Evolutionary conservation across 805 yeast species (phyloP), one percentile per base, ranked within the genome.

Genomic region (Yamadazyma olivae): DNA sequence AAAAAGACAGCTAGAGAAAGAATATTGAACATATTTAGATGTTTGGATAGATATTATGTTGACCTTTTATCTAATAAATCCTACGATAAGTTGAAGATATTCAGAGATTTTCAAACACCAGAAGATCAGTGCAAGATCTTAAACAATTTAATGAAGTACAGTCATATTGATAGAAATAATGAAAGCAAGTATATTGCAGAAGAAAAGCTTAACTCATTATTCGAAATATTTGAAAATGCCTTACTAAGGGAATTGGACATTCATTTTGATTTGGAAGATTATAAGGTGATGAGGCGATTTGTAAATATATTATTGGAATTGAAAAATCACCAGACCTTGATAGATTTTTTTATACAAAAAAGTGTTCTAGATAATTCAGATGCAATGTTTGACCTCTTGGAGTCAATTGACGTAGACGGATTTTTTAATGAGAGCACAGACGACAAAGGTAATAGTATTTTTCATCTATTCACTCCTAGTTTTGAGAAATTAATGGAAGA

Each of bases 181-280:
- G 61, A 42, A 28, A 50, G 56, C 12, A 48, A 59, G 47, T 51
- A 39, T 38, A 37, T 43, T 32, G 61, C 49, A 41, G 63, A 52
- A 46, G 68, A 53, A 48, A 71, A 76, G 40, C 57, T 83, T 31
- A 71, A 69, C 24, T 68, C 83, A 3, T 64, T 81, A 9, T 55
- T 78, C 25, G 91, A 83, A 49, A 64, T 85, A 14, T 85, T 87
- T 51, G 81, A 83, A 27, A 82, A 74, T 51, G 85, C 93, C 0
- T 69, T 83, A 6, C 54, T 86, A 12, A 58, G 77, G 30, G 95
- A 87, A 51, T 68, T 85, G 40, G 90, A 83, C 34, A 57, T 69
- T 20, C 80, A 73, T 42, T 70, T 72, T 40, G 76, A 72, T 29
- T 50, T 66, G 2, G 59, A 66, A 29, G 76, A 79, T 26, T 74